Evolutionary conservation across 2,329 filamentous ascomycete genomes (phyloP).

Genomic region (Microdochium paspali): DNA sequence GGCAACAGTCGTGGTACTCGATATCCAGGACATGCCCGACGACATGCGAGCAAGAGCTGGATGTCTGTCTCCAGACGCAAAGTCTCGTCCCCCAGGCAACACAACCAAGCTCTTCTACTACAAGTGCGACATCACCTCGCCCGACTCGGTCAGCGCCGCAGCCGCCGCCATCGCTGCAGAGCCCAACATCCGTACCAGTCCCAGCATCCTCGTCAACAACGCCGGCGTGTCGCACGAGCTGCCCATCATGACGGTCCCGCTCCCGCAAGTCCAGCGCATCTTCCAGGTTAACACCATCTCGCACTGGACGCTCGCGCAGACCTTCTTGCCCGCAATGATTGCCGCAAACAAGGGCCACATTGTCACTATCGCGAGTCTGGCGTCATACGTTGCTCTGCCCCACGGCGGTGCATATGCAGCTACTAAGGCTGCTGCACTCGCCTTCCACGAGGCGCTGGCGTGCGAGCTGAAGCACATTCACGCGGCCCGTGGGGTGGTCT

Average conservation of each 20-base stretch:
- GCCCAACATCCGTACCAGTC: conserved; percentile 12
- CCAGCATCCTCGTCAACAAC: conserved; percentile 29
- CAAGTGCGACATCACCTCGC: conserved; percentile 36
- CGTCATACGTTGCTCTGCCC: conserved; percentile 34
- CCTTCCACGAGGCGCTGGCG: conserved; percentile 39
- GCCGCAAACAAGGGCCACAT: conserved; percentile 39
- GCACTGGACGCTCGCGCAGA: conserved; percentile 33
- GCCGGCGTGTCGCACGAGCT: conserved; percentile 29
- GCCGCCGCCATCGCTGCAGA: conserved; percentile 26
- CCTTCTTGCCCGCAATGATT: conserved; percentile 39
- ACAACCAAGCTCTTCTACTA: conserved; percentile 24
- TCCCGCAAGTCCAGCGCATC: conserved; percentile 27
- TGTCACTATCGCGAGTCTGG: conserved; percentile 42
- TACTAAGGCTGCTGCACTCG: conserved; percentile 40
- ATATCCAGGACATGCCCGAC: conserved; percentile 21
- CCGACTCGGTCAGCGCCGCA: conserved; percentile 31
- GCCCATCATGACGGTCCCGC: conserved; percentile 29
- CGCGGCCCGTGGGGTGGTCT: conserved; percentile 24
- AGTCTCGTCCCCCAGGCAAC: conserved; percentile 13
- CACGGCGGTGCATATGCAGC: conserved; percentile 41
- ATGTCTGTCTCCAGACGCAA: background rate
- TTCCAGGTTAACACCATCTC: conserved; percentile 38
- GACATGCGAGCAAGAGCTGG: conserved; percentile 9
- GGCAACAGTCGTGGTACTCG: conserved; percentile 25
- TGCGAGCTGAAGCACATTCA: conserved; percentile 26